These are phyloP conservation scores for Aspergillus ustus DNA, from an alignment of 2,329 filamentous ascomycete genomes.

Conservation along the genomic window DNA sequence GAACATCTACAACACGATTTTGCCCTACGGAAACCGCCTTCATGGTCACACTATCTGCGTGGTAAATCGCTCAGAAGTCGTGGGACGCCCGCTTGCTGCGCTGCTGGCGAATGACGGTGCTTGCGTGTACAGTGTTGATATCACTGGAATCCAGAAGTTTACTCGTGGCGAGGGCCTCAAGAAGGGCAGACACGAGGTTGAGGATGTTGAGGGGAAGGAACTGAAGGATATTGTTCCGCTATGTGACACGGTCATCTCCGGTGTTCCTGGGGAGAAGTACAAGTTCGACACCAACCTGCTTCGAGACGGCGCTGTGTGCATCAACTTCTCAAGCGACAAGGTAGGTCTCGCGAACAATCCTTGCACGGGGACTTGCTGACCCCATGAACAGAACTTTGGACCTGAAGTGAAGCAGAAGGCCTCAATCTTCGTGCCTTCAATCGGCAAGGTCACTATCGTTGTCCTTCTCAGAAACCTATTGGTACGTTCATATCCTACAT, in stretches of 20 bases:
- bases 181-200: slow-evolving; percentile 82
- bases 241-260: slow-evolving; percentile 93
- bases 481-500: slow-evolving; percentile 57
- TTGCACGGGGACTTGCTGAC: slow-evolving; percentile 13
- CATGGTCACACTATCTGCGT: slow-evolving; percentile 95
- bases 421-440: slow-evolving; percentile 93
- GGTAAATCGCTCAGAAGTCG: slow-evolving; percentile 95
- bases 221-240: slow-evolving; percentile 81
- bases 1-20: slow-evolving; percentile 93
- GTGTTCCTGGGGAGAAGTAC: slow-evolving; percentile 84
- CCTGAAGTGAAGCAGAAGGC: slow-evolving; percentile 92
- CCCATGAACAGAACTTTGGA: slow-evolving; percentile 71
- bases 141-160: slow-evolving; percentile 90
- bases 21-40: slow-evolving; percentile 89
- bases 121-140: slow-evolving; percentile 91
- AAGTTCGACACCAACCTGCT: slow-evolving; percentile 86
- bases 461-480: slow-evolving; percentile 87
- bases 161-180: slow-evolving; percentile 86
- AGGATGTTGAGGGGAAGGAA: slow-evolving; percentile 78
- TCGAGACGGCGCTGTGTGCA: slow-evolving; percentile 91
- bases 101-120: slow-evolving; percentile 95
- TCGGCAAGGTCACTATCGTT: slow-evolving; percentile 96
- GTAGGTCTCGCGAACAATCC: slow-evolving; percentile 35
- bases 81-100: slow-evolving; percentile 88
- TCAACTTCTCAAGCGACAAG: slow-evolving; percentile 96